phyloP scores from a whole-genome alignment of 2,329 filamentous ascomycete species.

The Aureobasidium sp. region DNA sequence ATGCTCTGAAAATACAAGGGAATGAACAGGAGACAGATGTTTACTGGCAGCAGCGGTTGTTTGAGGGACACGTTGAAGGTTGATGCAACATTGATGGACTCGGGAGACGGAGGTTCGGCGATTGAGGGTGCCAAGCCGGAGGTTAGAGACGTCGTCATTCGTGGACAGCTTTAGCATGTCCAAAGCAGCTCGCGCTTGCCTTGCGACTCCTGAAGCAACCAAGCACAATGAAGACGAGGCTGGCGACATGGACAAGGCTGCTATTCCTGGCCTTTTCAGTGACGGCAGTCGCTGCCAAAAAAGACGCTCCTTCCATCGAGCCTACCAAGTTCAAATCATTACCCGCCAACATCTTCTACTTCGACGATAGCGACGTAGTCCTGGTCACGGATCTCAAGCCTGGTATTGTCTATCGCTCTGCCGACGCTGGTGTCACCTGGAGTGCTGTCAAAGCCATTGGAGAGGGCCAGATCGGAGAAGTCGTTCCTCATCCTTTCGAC shows the following conservation, averaged over 20 bases:
- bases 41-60: background rate
- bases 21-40: background rate
- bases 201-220: background rate
- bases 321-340: slow-evolving; percentile 58
- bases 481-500: slow-evolving; percentile 75
- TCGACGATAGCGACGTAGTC: slow-evolving; percentile 78
- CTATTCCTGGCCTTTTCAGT: slow-evolving; percentile 13
- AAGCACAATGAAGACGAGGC: slow-evolving; percentile 13
- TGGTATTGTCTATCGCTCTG: slow-evolving; percentile 66
- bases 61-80: background rate
- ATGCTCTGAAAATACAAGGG: no score
- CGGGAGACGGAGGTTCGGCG: background rate
- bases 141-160: slow-evolving; percentile 13
- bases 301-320: slow-evolving; percentile 53
- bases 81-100: background rate
- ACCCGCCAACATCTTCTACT: slow-evolving; percentile 73
- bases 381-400: slow-evolving; percentile 63
- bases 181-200: background rate
- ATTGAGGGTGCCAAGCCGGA: slow-evolving; percentile 1
- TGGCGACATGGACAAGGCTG: slow-evolving; percentile 5
- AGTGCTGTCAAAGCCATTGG: slow-evolving; percentile 56
- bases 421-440: slow-evolving; percentile 77
- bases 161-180: background rate
- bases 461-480: slow-evolving; percentile 53
- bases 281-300: slow-evolving; percentile 21